Evolutionary conservation across 2,329 filamentous ascomycete species (phyloP).

Genomic region (Gyromitra esculenta): DNA sequence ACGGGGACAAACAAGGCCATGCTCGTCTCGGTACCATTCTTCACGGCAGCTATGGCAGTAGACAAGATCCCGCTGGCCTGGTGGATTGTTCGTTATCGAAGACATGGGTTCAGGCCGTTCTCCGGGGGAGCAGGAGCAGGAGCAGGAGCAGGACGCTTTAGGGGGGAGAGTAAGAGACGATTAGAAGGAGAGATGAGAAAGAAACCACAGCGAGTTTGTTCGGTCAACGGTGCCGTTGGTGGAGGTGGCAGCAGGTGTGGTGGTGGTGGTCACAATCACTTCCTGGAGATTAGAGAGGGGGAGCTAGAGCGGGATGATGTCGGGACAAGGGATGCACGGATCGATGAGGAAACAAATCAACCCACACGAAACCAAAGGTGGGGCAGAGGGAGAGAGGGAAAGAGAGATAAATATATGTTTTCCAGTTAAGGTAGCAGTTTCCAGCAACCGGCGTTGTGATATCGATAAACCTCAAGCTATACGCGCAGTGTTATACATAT

Average conservation of each 20-base stretch:
- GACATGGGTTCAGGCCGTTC: conserved; percentile 28
- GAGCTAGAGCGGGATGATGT: conserved; percentile 20
- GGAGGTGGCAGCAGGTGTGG: background rate
- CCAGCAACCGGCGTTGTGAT: background rate
- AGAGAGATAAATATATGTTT: background rate
- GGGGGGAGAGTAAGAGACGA: too few relatives aligned
- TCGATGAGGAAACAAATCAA: conserved; percentile 2
- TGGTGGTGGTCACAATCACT: background rate
- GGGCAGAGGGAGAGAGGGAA: background rate
- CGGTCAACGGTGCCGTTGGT: background rate
- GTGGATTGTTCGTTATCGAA: conserved; percentile 48
- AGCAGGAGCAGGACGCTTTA: background rate
- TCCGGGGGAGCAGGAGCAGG: background rate
- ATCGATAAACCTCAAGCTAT: background rate
- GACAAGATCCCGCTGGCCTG: conserved; percentile 72
- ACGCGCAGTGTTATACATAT: background rate
- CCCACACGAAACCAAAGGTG: background rate
- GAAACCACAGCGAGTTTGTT: background rate
- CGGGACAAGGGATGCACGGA: conserved; percentile 14
- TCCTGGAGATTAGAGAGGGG: background rate
- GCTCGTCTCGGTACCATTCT: conserved; percentile 81
- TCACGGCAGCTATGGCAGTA: conserved; percentile 83
- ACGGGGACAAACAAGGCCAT: conserved; percentile 75
- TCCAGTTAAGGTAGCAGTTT: background rate
- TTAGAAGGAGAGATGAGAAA: background rate